Percentiles rank a stretch among this genome's conserved stretches.
Conservation (phyloP, 1,139 yeast genomes). For the Geotrichum aggregatum region DNA sequence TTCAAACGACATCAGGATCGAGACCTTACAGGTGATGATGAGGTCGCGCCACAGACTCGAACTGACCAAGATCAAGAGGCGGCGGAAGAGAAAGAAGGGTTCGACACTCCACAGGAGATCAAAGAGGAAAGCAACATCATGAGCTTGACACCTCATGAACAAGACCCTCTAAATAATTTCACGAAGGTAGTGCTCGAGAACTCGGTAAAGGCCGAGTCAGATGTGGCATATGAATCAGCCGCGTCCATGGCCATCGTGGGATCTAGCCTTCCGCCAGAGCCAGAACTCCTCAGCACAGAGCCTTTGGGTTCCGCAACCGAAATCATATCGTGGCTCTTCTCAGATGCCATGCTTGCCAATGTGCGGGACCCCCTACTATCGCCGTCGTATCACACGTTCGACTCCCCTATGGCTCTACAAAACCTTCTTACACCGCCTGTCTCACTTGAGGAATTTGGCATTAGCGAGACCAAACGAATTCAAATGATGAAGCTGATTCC, state of each 20-base stretch:
- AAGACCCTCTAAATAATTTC: not conserved
- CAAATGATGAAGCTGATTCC: conserved; percentile 22
- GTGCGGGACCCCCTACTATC: conserved; percentile 34
- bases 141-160: too few species aligned
- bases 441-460: conserved; percentile 19
- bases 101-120: not conserved
- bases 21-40: not conserved
- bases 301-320: conserved; percentile 21
- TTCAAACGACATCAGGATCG: conserved; percentile 15
- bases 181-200: not conserved
- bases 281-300: not conserved
- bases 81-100: not conserved
- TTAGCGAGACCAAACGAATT: conserved; percentile 24
- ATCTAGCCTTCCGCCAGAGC: not conserved
- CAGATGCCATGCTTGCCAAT: conserved; percentile 36
- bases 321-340: conserved; percentile 39
- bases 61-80: not conserved
- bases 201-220: too few species aligned
- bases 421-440: conserved; percentile 39
- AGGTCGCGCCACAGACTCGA: not conserved
- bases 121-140: not conserved
- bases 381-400: conserved; percentile 30
- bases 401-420: conserved; percentile 41
- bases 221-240: too few species aligned
- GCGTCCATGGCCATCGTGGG: too few species aligned